These are phyloP conservation scores for Fusarium robinianum DNA, from an alignment of 2,329 filamentous ascomycete species.

Conservation along the genomic window DNA sequence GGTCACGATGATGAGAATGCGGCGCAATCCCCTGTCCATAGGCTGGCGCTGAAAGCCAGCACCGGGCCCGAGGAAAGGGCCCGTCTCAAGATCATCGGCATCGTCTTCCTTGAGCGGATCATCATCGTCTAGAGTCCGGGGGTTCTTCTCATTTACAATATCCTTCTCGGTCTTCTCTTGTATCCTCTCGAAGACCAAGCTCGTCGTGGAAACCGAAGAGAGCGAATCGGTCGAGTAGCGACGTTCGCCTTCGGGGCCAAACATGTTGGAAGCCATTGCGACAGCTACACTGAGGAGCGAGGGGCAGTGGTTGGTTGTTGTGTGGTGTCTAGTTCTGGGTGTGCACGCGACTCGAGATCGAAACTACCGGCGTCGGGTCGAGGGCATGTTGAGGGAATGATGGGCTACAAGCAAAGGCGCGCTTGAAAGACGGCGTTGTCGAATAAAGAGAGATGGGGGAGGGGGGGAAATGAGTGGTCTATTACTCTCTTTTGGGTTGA, in stretches of 20 bases:
- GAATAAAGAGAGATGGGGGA: not conserved
- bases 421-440: not conserved
- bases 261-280: conserved; percentile 27
- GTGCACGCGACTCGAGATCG: conserved; percentile 9
- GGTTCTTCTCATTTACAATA: conserved; percentile 33
- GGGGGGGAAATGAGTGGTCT: not conserved
- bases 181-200: conserved; percentile 78
- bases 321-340: conserved; percentile 4
- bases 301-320: conserved; percentile 6
- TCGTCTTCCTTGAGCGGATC: conserved; percentile 44
- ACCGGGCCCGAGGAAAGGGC: conserved; percentile 54
- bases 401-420: conserved; percentile 7
- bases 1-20: conserved; percentile 63
- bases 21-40: conserved; percentile 69
- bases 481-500: not conserved
- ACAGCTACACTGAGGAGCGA: not conserved
- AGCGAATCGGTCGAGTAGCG: conserved; percentile 60
- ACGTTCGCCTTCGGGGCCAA: conserved; percentile 23
- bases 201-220: conserved; percentile 83
- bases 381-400: conserved; percentile 18
- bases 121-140: conserved; percentile 50
- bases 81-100: conserved; percentile 54
- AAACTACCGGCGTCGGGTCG: conserved; percentile 10
- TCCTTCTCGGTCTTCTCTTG: conserved; percentile 56
- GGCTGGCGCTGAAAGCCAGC: conserved; percentile 50